Percentiles rank a stretch among this genome's conserved stretches.
These are phyloP conservation scores for Fraxinus angustifolia DNA, from an alignment of 305 asterid genomes.

Conservation along the genomic window DNA sequence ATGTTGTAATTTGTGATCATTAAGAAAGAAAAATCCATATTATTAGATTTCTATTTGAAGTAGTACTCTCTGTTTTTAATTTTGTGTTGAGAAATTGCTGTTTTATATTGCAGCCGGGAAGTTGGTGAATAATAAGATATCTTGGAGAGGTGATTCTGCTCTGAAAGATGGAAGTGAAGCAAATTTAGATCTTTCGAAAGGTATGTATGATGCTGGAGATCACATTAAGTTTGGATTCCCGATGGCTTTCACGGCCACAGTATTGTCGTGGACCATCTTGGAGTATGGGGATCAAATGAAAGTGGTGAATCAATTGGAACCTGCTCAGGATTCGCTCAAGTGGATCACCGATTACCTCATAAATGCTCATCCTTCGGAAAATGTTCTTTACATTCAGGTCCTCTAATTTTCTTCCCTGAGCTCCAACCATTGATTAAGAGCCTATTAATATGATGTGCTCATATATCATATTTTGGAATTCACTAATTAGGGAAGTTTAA, in stretches of 20 bases:
- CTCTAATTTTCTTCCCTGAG: background rate
- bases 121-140: conserved; percentile 51
- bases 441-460: background rate
- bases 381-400: conserved; percentile 86
- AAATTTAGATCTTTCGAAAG: conserved; percentile 77
- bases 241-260: conserved; percentile 92
- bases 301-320: conserved; percentile 56
- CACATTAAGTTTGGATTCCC: conserved; percentile 93
- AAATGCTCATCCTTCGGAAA: conserved; percentile 69
- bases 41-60: background rate
- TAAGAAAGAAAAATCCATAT: background rate
- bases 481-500: background rate
- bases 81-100: background rate
- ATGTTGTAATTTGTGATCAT: background rate
- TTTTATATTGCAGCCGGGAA: conserved; percentile 69
- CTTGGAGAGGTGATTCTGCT: conserved; percentile 95
- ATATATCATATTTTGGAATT: background rate
- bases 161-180: conserved; percentile 68
- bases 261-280: conserved; percentile 83
- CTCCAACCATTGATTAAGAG: background rate
- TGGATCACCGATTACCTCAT: conserved; percentile 89
- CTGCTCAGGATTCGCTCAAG: conserved; percentile 67
- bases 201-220: conserved; percentile 97
- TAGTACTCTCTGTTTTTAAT: background rate
- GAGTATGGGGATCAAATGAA: conserved; percentile 96